These are phyloP conservation scores for Leccinum subtestaceum DNA, from an alignment of 768 basidiomycete species.

Conservation along the genomic window DNA sequence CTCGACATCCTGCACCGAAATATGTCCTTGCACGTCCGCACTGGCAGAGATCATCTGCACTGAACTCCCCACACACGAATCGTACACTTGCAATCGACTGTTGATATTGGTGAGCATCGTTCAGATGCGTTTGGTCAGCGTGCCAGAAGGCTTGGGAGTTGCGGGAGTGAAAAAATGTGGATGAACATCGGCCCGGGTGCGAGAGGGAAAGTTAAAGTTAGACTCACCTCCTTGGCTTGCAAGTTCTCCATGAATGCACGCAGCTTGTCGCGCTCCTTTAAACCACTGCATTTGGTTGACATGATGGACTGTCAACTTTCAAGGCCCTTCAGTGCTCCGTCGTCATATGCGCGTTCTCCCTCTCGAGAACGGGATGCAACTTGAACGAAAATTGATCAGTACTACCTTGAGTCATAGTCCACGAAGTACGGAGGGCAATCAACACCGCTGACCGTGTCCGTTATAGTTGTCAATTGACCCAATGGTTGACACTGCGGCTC, in stretches of 20 bases:
- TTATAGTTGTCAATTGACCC: too few relatives aligned
- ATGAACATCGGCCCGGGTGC: not conserved
- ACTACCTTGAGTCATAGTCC: too few relatives aligned
- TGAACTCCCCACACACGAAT: constrained; percentile 50
- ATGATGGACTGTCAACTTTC: constrained; percentile 51
- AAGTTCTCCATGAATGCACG: constrained; percentile 90
- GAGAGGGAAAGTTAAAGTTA: not conserved
- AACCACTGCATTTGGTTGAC: constrained; percentile 89
- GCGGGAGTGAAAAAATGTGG: not conserved
- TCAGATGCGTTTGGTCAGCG: constrained; percentile 91
- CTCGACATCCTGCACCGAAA: constrained; percentile 85
- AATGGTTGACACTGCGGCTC: too few relatives aligned
- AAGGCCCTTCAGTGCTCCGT: constrained; percentile 91
- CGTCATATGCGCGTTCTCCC: constrained; percentile 91
- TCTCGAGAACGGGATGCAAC: constrained; percentile 60
- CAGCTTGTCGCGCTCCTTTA: constrained; percentile 94
- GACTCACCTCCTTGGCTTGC: constrained; percentile 74
- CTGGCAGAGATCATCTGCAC: constrained; percentile 67
- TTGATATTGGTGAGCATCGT: constrained; percentile 96
- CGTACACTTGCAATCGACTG: constrained; percentile 87
- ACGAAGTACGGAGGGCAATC: too few relatives aligned
- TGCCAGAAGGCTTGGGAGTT: constrained; percentile 67
- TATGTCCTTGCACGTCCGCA: constrained; percentile 82
- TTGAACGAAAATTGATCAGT: constrained; percentile 23
- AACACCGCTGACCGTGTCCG: too few relatives aligned